Base-by-base conservation (phyloP, 257 asterid species). In the Solanum phureja region DNA sequence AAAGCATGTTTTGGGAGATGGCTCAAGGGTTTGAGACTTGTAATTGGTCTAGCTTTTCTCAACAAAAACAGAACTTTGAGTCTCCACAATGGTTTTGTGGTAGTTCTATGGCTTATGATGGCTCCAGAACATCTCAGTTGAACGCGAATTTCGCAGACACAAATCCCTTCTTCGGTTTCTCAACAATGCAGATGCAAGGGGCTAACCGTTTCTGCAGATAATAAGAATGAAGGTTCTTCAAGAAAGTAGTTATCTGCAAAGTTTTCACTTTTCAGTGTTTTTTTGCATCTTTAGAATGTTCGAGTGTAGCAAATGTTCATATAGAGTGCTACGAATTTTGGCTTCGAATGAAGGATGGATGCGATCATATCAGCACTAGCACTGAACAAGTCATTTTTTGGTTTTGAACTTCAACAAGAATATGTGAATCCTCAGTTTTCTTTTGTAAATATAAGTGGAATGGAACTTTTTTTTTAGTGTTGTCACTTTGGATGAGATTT, bases 1-100 rank as follows among this genome's bases (percentile, higher is more conserved):
- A 93, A 64, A 84, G 83, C 77, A 93, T 95, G 98, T 94, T 95
- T 58, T 93, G 93, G 93, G 97, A 95, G 69, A 93, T 97, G 98
- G 93, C 95, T 11, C 87, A 88, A 87, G 95, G 93, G 38, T 96
- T 93, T 27, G 90, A 91, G 29, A 68, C 90, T 27, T 86, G 92
- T 3, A 87, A 90, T 1, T 90, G 91, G 94, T 29, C 84, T 64
- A 60, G 6, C 14, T 42, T 40, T n/a, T 37, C 88, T 60, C 88
- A 89, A 83, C 87, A 89, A 19, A 12, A 89, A 12, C 87, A 89
- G 7, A 13, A 24, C 8, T 33, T 35, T 46, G 89, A 86, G 4
- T 69, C 90, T 66, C 46, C 90, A 2, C 89, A 75, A 72, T 91
- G 92, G 93, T 87, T 52, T 11, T 86, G 83, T 31, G 89, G 87